Evolutionary conservation across 2,329 filamentous ascomycete species (phyloP).

Genomic region (Byssothecium circinans): DNA sequence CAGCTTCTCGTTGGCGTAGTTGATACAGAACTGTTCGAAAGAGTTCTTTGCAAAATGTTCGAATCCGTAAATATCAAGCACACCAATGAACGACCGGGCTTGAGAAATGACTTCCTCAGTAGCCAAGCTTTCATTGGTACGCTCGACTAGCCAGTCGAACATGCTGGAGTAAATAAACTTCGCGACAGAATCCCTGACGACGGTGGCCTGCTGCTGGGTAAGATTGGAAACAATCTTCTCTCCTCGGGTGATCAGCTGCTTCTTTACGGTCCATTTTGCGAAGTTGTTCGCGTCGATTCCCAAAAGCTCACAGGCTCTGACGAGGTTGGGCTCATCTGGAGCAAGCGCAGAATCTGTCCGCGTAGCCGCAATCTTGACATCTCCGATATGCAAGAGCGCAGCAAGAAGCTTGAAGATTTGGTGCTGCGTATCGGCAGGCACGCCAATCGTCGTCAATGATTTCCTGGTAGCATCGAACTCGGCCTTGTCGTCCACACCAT

Average conservation of each 20-base stretch:
- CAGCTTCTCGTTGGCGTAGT: conserved; percentile 98
- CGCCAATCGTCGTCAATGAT: conserved; percentile 85
- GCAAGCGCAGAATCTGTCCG: conserved; percentile 84
- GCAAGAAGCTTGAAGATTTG: conserved; percentile 90
- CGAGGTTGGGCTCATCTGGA: conserved; percentile 77
- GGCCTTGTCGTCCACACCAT: conserved; percentile 92
- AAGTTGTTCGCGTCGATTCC: conserved; percentile 86
- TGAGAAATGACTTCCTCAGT: conserved; percentile 82
- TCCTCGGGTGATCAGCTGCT: conserved; percentile 91
- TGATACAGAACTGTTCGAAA: conserved; percentile 99
- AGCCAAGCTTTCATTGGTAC: conserved; percentile 87
- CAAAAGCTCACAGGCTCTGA: conserved; percentile 79
- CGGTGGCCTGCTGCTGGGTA: conserved; percentile 87
- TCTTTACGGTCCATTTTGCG: conserved; percentile 98
- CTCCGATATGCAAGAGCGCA: conserved; percentile 89
- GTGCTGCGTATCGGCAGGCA: conserved; percentile 70
- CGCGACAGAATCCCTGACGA: conserved; percentile 94
- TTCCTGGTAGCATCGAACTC: conserved; percentile 88
- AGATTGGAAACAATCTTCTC: conserved; percentile 98
- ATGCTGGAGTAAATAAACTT: conserved; percentile 98
- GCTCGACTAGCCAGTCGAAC: conserved; percentile 99
- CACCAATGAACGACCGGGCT: conserved; percentile 90
- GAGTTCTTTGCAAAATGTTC: conserved; percentile 99
- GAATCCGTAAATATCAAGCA: conserved; percentile 98
- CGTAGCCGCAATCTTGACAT: conserved; percentile 91